phyloP scores from a whole-genome alignment of 768 basidiomycete species.

The Suillus cothurnatus region DNA sequence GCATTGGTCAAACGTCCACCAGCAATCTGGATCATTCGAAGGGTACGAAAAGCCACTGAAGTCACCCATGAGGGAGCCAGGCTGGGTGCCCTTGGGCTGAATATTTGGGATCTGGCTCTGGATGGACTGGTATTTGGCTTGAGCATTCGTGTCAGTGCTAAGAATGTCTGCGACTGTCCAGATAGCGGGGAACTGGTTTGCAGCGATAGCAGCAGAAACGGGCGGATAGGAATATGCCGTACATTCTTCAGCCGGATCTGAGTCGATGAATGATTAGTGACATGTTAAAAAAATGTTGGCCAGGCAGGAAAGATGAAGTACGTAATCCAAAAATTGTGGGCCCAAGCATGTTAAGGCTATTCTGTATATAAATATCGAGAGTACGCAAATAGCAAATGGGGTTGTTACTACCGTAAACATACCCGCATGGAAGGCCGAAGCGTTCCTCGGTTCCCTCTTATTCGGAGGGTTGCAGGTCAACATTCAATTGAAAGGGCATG shows the following conservation, averaged over 20 bases:
- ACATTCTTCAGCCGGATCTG: conserved; percentile 44
- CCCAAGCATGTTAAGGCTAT: neutral
- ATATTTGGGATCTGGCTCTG: conserved; percentile 49
- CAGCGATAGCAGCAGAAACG: conserved; percentile 28
- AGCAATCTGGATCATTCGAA: conserved; percentile 51
- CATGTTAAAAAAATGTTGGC: neutral
- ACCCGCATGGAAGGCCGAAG: neutral
- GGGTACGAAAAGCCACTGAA: conserved; percentile 39
- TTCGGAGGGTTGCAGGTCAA: neutral
- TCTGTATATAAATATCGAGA: neutral
- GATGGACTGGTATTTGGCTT: conserved; percentile 46
- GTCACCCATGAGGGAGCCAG: conserved; percentile 28
- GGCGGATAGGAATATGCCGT: conserved; percentile 44
- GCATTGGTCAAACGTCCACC: conserved; percentile 43
- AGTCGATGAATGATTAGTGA: neutral
- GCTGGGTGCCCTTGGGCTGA: conserved; percentile 35
- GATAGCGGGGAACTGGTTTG: conserved; percentile 42
- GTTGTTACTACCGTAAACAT: neutral
- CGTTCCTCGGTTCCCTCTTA: neutral
- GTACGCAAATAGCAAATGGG: too few species aligned
- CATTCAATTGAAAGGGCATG: neutral
- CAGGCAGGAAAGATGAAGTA: neutral
- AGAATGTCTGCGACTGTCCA: conserved; percentile 50
- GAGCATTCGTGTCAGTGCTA: conserved; percentile 43
- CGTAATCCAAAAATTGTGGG: neutral